A percentile compares a stretch with the other conserved stretches of the same genome.
Evolutionary conservation across 176 grass and related monocot species (phyloP).

Genomic region (barley (Hordeum vulgare)): DNA sequence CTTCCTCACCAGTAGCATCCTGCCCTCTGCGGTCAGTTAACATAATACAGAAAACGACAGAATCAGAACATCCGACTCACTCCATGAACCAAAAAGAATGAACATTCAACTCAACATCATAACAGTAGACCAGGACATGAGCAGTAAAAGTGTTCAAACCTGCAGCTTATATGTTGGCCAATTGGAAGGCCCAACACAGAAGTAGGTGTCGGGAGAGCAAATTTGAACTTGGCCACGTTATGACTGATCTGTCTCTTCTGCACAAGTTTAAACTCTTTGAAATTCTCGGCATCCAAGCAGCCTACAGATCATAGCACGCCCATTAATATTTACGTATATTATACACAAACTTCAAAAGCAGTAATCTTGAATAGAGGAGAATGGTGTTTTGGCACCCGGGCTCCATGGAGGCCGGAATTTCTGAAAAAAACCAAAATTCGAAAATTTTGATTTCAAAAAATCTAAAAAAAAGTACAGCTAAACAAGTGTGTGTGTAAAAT

Average conservation of each 20-base stretch:
- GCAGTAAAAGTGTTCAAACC: constrained; percentile 22
- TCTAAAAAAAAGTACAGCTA: no score
- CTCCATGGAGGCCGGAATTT: no score
- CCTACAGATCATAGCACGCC: constrained; percentile 17
- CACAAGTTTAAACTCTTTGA: constrained; percentile 71
- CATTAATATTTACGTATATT: neutral
- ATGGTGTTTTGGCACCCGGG: no score
- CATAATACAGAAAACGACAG: neutral
- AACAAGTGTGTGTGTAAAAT: no score
- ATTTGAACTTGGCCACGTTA: constrained; percentile 79
- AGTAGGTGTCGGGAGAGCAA: constrained; percentile 64
- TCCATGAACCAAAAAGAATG: neutral
- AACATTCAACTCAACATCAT: neutral
- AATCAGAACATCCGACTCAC: neutral
- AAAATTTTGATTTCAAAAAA: no score
- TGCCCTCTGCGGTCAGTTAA: constrained; percentile 43
- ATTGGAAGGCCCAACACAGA: constrained; percentile 77
- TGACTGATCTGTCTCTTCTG: constrained; percentile 74
- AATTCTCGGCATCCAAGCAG: constrained; percentile 78
- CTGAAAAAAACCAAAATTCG: no score
- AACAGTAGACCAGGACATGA: neutral
- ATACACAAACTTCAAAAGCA: neutral
- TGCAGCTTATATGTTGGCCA: constrained; percentile 92
- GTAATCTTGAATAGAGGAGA: neutral
- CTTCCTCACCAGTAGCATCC: constrained; percentile 73